Evolutionary conservation across 805 yeast species (phyloP), one percentile per base, ranked within the genome.

Genomic region (Candida silvatica): DNA sequence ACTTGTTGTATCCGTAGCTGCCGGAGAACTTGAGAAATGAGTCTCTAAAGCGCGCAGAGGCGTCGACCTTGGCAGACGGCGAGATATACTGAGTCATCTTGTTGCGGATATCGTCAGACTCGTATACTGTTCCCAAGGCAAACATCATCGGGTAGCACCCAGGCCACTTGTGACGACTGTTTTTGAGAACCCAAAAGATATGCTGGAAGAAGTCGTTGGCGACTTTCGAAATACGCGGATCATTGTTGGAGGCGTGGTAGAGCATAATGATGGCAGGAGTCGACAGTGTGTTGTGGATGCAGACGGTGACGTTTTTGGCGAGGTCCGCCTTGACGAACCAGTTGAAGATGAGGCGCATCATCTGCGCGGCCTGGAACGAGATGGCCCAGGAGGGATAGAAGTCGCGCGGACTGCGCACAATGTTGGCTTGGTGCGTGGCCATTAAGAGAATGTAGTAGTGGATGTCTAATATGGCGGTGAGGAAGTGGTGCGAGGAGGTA

Each of bases 321-420:
- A 77, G 22, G 73, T 77, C 45, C 66, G 67, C 80, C 29, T 67
- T 69, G 20, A 66, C 53, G 40, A 81, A 45, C 36, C 70, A 73
- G 35, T 77, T 77, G 24, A 73, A 61, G 35, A 81, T 77, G 32
- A 73, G 64, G 9, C 80, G 70, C 39, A 82, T 76, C 77, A 80
- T 77, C 46, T 82, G 74, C 2, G 87, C 83, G 1, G 90, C 85
- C 54, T 80, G 86, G 61, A 82, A 83, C 2, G 87, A 80, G 34
- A 82, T 80, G 4, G 86, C 83, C 81, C 85, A 77, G 3, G 83
- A 74, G 3, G 86, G 85, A 31, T 51, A 51, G 14, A 34, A 32
- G 27, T 50, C 48, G 0, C 46, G 43, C 24, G 47, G 20, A 11
- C 46, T 66, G 38, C 70, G 60, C 24, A 71, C 58, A 48, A 80